phyloP scores from a whole-genome alignment of 805 yeast genomes.

The Schizosaccharomyces octosporus region DNA sequence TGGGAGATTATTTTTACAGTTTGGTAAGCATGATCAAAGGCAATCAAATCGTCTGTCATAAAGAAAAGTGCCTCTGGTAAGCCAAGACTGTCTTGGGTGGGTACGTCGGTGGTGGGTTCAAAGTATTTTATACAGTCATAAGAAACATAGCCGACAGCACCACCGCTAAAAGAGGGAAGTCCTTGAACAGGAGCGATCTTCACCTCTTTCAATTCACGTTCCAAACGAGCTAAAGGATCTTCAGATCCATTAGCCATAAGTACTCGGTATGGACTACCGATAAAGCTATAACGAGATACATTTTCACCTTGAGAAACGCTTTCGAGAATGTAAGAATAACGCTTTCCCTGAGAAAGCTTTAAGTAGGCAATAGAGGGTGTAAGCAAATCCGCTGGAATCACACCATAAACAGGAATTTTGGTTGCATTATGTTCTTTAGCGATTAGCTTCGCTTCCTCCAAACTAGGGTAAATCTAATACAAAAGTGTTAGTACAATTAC shows the following conservation, averaged over 20 bases:
- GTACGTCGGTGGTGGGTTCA: slow-evolving; percentile 63
- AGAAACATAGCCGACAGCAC: slow-evolving; percentile 87
- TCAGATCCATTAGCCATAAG: slow-evolving; percentile 48
- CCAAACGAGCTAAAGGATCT: slow-evolving; percentile 60
- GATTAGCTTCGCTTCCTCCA: not conserved
- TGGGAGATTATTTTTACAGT: slow-evolving; percentile 69
- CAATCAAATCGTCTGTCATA: slow-evolving; percentile 75
- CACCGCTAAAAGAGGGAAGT: slow-evolving; percentile 47
- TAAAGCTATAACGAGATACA: slow-evolving; percentile 71
- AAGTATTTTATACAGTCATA: slow-evolving; percentile 92
- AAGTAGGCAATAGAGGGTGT: slow-evolving; percentile 82
- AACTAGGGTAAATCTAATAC: not conserved
- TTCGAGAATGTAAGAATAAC: slow-evolving; percentile 63
- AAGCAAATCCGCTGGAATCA: slow-evolving; percentile 47
- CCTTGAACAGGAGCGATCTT: slow-evolving; percentile 62
- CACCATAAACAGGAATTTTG: slow-evolving; percentile 57
- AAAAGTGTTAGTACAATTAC: too few species aligned
- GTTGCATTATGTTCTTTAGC: not conserved
- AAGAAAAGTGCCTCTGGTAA: slow-evolving; percentile 82
- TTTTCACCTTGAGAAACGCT: slow-evolving; percentile 75
- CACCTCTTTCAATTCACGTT: slow-evolving; percentile 40
- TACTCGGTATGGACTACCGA: slow-evolving; percentile 69
- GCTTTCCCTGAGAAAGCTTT: slow-evolving; percentile 28
- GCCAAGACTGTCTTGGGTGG: slow-evolving; percentile 49
- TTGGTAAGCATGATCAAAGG: slow-evolving; percentile 83